These are phyloP conservation scores for Podospora appendiculata DNA, from an alignment of 495 filamentous ascomycete species.

Conservation along the genomic window DNA sequence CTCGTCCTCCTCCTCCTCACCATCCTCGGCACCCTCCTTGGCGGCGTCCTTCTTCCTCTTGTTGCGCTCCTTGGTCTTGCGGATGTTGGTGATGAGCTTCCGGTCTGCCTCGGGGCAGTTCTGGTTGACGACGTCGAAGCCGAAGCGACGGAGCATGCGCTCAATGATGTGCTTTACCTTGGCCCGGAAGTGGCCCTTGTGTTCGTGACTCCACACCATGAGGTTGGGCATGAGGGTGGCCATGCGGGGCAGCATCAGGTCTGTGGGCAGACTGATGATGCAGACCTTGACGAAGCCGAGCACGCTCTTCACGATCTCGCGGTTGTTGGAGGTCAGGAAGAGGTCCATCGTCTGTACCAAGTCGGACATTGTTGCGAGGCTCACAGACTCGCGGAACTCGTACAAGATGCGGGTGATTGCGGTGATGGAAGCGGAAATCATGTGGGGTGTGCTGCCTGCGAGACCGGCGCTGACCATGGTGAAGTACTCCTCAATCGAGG, in stretches of 20 bases:
- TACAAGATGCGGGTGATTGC: conserved; percentile 87
- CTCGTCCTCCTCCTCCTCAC: conserved; percentile 41
- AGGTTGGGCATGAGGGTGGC: conserved; percentile 72
- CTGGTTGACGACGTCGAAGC: conserved; percentile 65
- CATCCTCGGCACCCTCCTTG: conserved; percentile 36
- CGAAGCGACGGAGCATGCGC: conserved; percentile 84
- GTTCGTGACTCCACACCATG: conserved; percentile 94
- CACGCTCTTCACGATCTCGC: conserved; percentile 88
- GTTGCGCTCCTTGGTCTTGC: conserved; percentile 79
- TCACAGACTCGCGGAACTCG: conserved; percentile 64
- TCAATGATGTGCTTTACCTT: conserved; percentile 98
- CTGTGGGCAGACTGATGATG: conserved; percentile 71
- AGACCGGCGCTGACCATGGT: conserved; percentile 97
- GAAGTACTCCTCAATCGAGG: conserved; percentile 88
- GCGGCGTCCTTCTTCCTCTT: conserved; percentile 78
- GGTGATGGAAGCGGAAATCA: conserved; percentile 90
- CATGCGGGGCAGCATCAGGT: conserved; percentile 67
- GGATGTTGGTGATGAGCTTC: conserved; percentile 86
- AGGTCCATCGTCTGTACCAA: conserved; percentile 88
- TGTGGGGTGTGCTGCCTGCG: conserved; percentile 83
- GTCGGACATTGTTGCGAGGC: conserved; percentile 52
- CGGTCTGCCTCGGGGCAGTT: conserved; percentile 75
- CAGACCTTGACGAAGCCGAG: conserved; percentile 96
- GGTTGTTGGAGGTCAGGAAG: conserved; percentile 89
- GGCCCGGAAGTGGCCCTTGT: conserved; percentile 88